Conservation (phyloP, 495 filamentous ascomycete species). For the Penicillium egyptiacum region DNA sequence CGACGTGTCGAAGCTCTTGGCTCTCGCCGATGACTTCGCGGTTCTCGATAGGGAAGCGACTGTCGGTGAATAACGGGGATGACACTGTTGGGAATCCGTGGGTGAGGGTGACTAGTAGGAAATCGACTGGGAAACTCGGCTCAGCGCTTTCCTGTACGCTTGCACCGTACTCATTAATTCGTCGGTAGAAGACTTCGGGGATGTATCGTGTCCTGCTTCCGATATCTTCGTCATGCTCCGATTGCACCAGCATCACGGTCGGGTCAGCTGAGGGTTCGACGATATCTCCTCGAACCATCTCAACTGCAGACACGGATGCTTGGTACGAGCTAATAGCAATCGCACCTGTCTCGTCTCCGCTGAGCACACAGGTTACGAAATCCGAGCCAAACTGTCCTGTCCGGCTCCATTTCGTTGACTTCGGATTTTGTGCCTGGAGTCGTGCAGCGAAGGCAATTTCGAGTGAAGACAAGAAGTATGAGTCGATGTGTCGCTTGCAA, state of each 20-base stretch:
- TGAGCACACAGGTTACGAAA: constrained; percentile 94
- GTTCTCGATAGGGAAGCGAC: constrained; percentile 84
- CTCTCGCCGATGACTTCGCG: constrained; percentile 78
- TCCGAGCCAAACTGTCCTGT: constrained; percentile 92
- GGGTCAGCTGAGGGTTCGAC: constrained; percentile 94
- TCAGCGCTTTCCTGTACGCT: constrained; percentile 98
- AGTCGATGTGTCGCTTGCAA: constrained; percentile 95
- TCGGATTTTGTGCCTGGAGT: constrained; percentile 82
- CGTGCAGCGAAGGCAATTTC: constrained; percentile 88
- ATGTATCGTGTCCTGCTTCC: constrained; percentile 82
- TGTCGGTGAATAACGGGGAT: constrained; percentile 68
- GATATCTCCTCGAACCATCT: constrained; percentile 96
- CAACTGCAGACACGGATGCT: constrained; percentile 88
- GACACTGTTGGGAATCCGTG: constrained; percentile 89
- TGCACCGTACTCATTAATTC: constrained; percentile 93
- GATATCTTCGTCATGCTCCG: constrained; percentile 76
- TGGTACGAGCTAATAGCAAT: constrained; percentile 92
- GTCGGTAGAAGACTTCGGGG: constrained; percentile 94
- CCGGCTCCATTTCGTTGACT: constrained; percentile 95
- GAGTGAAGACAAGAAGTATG: constrained; percentile 88
- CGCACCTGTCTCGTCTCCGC: constrained; percentile 83
- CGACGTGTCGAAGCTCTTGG: constrained; percentile 68
- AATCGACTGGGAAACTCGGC: constrained; percentile 93
- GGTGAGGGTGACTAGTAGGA: constrained; percentile 91
- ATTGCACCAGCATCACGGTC: constrained; percentile 88